Conservation (phyloP, 768 basidiomycete genomes). For the Boletus sp. region DNA sequence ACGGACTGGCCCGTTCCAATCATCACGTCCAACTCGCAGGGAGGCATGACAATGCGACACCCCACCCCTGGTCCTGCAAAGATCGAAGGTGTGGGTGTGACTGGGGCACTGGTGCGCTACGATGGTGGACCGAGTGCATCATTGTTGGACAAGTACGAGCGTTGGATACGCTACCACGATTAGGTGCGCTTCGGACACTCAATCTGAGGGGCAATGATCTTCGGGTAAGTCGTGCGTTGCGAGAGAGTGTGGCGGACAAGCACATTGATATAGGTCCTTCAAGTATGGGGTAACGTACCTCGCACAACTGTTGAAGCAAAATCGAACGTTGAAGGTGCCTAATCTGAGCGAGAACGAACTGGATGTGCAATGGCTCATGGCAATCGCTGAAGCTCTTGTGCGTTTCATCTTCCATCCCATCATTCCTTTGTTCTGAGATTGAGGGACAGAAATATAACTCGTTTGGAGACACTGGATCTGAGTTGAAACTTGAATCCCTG, state of each 20-base stretch:
- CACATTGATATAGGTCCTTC: not conserved
- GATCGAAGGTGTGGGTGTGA: not conserved
- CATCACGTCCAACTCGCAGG: constrained; percentile 62
- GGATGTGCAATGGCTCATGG: constrained; percentile 74
- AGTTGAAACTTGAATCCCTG: constrained; percentile 95
- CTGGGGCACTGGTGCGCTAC: constrained; percentile 7
- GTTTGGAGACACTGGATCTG: constrained; percentile 90
- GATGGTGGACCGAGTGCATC: constrained; percentile 66
- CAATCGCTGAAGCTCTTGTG: constrained; percentile 87
- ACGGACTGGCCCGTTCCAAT: constrained; percentile 57
- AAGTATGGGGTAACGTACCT: constrained; percentile 83
- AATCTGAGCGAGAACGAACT: constrained; percentile 95
- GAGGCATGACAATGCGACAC: constrained; percentile 51
- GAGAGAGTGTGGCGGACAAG: not conserved
- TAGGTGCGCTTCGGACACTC: constrained; percentile 84
- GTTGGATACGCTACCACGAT: constrained; percentile 80
- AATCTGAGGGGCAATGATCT: constrained; percentile 94
- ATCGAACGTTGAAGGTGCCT: constrained; percentile 89
- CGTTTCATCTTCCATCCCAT: constrained; percentile 23
- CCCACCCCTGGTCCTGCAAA: constrained; percentile 11
- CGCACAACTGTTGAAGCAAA: constrained; percentile 93
- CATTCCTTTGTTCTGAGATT: not conserved
- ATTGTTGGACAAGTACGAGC: constrained; percentile 85
- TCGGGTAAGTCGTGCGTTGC: constrained; percentile 52
- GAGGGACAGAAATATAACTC: constrained; percentile 83